phyloP scores from a whole-genome alignment of 768 basidiomycete species.

The Hypsizygus marmoreus region DNA sequence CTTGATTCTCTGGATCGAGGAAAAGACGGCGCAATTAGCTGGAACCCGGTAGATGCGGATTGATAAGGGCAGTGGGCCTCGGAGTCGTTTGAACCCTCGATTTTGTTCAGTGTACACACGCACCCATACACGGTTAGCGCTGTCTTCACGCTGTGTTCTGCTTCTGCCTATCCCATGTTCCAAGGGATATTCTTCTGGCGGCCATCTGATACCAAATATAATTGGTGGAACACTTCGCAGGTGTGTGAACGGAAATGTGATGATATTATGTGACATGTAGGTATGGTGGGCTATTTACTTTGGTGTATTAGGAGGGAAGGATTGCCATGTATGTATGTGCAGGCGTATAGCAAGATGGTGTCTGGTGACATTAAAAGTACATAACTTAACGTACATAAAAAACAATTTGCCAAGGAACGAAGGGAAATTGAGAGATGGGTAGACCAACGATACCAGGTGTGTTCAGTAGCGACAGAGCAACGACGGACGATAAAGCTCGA shows the following conservation, averaged over 20 bases:
- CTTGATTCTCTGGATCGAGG: conserved; percentile 77
- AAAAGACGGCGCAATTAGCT: conserved; percentile 70
- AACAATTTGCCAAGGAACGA: not conserved
- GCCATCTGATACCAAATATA: conserved; percentile 6
- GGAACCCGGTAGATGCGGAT: conserved; percentile 77
- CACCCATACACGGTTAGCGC: no score
- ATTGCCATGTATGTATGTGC: conserved; percentile 8
- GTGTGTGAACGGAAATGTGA: conserved; percentile 1
- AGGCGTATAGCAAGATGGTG: conserved; percentile 13
- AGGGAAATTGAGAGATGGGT: conserved; percentile 1
- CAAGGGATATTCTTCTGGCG: not conserved
- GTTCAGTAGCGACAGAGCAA: conserved; percentile 14
- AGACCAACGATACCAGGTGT: conserved; percentile 3
- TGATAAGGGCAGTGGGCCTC: conserved; percentile 22
- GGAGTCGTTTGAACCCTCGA: not conserved
- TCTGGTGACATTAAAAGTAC: conserved; percentile 18
- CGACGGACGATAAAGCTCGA: not conserved
- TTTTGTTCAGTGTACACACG: no score
- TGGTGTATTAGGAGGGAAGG: conserved; percentile 13
- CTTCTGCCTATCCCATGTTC: no score
- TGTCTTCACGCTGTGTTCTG: no score
- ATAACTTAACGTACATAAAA: conserved; percentile 16
- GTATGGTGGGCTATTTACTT: conserved; percentile 19
- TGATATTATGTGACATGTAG: conserved; percentile 16
- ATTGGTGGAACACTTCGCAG: conserved; percentile 14